Evolutionary conservation across 2,329 filamentous ascomycete species (phyloP), one percentile per base, ranked within the genome.

Genomic region (Macroventuria anomochaeta): DNA sequence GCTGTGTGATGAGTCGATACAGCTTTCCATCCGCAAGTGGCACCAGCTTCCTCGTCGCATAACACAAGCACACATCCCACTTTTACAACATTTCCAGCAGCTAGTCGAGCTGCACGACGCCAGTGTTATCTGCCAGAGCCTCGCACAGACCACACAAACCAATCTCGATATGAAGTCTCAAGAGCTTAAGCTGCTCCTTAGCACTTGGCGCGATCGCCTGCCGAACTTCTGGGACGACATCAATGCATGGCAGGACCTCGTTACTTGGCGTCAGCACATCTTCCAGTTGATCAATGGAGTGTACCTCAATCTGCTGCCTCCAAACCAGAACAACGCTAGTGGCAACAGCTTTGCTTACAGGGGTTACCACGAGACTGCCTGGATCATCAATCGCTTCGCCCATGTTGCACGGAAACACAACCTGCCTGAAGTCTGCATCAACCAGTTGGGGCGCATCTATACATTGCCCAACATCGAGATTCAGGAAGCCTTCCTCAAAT

Each of bases 151-250:
- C 2, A 96, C 86, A 52, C 85, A 89, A 61, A 79, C 80, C 11
- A 99, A 99, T 69, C 80, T 99, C 41, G 96, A 99, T 67, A 86
- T 88, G 59, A 99, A 99, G 76, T 97, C 93, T 17, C 90, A 93
- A 52, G 96, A 99, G 77, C 83, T 99, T 2, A 99, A 99, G 77
- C 78, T 99, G 46, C 85, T 97, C 3, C 83, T 99, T 5, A 91
- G 91, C 48, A 95, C 93, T 7, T 99, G 95, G 95, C 87, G 95
- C 53, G 95, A 99, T 72, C 86, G 95, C 41, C 79, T 99, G 46
- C 95, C 95, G 1, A 99, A 99, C 70, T 89, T 96, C 3, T 99
- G 95, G 95, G 95, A 99, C 73, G 95, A 99, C 73, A 99, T 99
- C 75, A 96, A 96, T 61, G 91, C 95, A 32, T 99, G 95, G 95